These are phyloP conservation scores for Ceratopteris richardii DNA, from an alignment of 75 land plant species.

Conservation along the genomic window DNA sequence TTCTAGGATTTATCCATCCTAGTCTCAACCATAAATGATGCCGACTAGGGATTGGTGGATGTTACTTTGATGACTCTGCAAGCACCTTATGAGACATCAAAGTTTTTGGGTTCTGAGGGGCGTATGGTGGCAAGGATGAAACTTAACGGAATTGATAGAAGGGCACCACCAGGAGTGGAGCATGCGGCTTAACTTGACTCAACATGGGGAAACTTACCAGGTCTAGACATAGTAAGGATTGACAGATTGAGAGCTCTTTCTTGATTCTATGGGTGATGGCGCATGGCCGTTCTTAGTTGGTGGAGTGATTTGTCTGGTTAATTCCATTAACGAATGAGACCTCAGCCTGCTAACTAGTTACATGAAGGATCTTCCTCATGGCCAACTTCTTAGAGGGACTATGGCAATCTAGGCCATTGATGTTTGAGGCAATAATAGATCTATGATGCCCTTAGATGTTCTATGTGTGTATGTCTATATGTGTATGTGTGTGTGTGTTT, in stretches of 20 bases:
- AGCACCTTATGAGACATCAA: slow-evolving; percentile 20
- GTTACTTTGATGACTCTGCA: slow-evolving; percentile 11
- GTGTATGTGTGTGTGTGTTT: too few species aligned
- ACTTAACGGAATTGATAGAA: slow-evolving; percentile 51
- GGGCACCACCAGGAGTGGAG: slow-evolving; percentile 44
- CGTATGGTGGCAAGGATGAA: slow-evolving; percentile 51
- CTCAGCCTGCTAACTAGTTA: slow-evolving; percentile 37
- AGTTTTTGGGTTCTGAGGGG: slow-evolving; percentile 31
- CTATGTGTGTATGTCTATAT: too few species aligned
- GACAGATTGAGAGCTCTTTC: slow-evolving; percentile 11
- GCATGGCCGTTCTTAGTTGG: slow-evolving; percentile 12
- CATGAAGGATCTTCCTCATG: slow-evolving; percentile 4
- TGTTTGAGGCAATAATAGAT: slow-evolving; percentile 48
- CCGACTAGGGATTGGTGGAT: slow-evolving; percentile 9
- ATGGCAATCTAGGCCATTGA: slow-evolving; percentile 30
- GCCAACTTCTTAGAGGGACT: slow-evolving; percentile 27
- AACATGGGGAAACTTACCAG: slow-evolving; percentile 21
- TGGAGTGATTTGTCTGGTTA: slow-evolving; percentile 38
- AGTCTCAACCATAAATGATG: slow-evolving; percentile 14
- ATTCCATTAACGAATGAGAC: slow-evolving; percentile 40
- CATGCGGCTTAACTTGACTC: slow-evolving; percentile 43
- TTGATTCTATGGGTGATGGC: slow-evolving; percentile 5
- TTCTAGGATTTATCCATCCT: too few species aligned
- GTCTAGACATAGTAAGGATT: slow-evolving; percentile 14
- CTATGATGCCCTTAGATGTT: slow-evolving; percentile 51